A percentile compares a stretch with the other conserved stretches of the same genome.
These are phyloP conservation scores for Neoboletus brunneissimus DNA, from an alignment of 768 basidiomycete species.

Conservation along the genomic window DNA sequence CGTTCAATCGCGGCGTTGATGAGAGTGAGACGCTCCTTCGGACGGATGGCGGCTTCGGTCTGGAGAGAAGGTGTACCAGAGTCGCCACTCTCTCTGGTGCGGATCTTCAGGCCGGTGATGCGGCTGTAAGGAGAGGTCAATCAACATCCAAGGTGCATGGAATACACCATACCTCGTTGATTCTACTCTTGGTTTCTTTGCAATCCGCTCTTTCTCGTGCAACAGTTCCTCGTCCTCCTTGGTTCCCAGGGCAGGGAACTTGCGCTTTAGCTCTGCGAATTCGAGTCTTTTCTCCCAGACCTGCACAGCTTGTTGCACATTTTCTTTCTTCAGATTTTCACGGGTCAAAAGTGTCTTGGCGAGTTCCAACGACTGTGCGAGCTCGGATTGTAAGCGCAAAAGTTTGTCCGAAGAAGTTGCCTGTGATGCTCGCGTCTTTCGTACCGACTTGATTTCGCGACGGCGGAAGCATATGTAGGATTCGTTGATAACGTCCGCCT, in stretches of 20 bases:
- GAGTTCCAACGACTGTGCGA: conserved; percentile 69
- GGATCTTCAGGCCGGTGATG: conserved; percentile 52
- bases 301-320: conserved; percentile 51
- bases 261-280: conserved; percentile 77
- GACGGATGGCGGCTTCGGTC: conserved; percentile 52
- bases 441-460: conserved; percentile 88
- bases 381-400: conserved; percentile 72
- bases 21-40: conserved; percentile 59
- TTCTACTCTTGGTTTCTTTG: conserved; percentile 53
- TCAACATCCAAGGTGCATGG: neutral
- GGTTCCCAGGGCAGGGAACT: conserved; percentile 56
- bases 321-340: conserved; percentile 73
- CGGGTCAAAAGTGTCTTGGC: conserved; percentile 66
- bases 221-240: conserved; percentile 72
- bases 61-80: conserved; percentile 37
- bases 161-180: conserved; percentile 9
- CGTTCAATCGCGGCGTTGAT: conserved; percentile 58
- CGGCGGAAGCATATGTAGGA: conserved; percentile 97
- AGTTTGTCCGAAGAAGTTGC: conserved; percentile 88
- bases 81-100: conserved; percentile 45
- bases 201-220: conserved; percentile 65
- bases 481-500: conserved; percentile 84
- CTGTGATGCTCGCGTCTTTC: conserved; percentile 93
- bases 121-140: conserved; percentile 33
- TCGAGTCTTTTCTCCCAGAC: conserved; percentile 80